Base-by-base conservation (phyloP, 495 filamentous ascomycete species). In the Trichoderma erinaceum region DNA sequence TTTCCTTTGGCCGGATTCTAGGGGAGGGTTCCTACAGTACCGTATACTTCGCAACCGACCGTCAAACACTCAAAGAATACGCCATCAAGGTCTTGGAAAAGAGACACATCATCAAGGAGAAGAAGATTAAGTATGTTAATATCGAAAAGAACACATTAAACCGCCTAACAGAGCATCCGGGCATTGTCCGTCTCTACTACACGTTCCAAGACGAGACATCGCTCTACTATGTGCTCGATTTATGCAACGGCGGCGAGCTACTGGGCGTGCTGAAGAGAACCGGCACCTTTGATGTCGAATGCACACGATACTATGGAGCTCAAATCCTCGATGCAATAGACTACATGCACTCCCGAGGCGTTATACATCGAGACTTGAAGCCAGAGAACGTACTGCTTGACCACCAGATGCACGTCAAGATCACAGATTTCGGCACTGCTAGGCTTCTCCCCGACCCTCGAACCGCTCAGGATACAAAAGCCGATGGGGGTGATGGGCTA, bases 71-170 rank as follows among this genome's bases (percentile, higher is more conserved):
- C 61, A 95, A 96, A 70, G 96, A 99, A 76, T 98, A 97, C 74
- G 96, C 96, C 35, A 94, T 99, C 79, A 99, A 99, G 75, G 94
- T 99, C 32, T 83, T 99, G 50, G 95, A 98, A 78, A 99, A 99
- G 80, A 88, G 92, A 70, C 96, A 99, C 78, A 99, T 99, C 73
- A 98, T 99, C 83, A 98, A 97, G 81, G 96, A 99, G 79, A 97
- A 94, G 78, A 99, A 99, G 83, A 96, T 99, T 71, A 99, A 99
- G 82, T 99, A 99, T 76, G 96, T 99, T 75, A 97, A 97, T 77
- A 98, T 99, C 71, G 96, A 99, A 79, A 97, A 97, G 80, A 93
- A 99, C 78, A 97, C 96, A 12, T 83, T 99, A 43, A 99, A 99
- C 74, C 88, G 93, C 68, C 80, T 99, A 66, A 97, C 92, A 18